Percentiles rank a stretch among this genome's conserved stretches.
Conservation (phyloP, 176 grass and related monocot species). For the Paspalum vaginatum region DNA sequence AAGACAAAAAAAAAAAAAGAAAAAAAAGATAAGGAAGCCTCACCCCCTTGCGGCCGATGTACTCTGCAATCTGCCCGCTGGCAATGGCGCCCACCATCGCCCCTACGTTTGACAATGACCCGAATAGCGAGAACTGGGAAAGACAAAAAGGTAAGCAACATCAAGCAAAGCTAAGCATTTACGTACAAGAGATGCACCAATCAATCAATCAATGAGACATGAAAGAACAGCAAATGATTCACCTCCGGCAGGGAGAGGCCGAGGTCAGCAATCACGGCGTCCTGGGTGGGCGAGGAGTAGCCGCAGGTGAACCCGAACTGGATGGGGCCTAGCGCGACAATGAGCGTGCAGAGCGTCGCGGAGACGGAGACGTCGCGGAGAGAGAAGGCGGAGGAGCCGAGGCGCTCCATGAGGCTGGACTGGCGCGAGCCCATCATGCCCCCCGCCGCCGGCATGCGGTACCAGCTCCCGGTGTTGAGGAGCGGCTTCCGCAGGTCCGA, state of each 20-base stretch:
- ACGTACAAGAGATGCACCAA: too few species aligned
- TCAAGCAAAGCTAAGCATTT: conserved; percentile 2
- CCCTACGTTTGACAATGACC: conserved; percentile 85
- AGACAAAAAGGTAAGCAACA: neutral
- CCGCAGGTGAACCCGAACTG: conserved; percentile 91
- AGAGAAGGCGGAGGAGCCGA: conserved; percentile 62
- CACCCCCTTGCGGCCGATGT: conserved; percentile 91
- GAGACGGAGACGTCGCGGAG: conserved; percentile 72
- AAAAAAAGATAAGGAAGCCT: neutral
- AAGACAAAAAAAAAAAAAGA: neutral
- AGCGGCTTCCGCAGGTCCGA: conserved; percentile 84
- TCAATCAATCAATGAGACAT: neutral
- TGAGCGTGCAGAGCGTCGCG: conserved; percentile 83
- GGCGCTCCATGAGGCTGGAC: conserved; percentile 80
- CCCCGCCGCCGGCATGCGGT: conserved; percentile 58
- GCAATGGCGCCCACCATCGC: conserved; percentile 91
- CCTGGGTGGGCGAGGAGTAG: conserved; percentile 82
- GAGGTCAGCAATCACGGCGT: conserved; percentile 75
- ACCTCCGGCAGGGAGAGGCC: conserved; percentile 85
- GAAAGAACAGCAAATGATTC: neutral
- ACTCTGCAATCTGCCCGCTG: conserved; percentile 91
- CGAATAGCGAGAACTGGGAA: conserved; percentile 74
- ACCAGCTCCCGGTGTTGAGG: conserved; percentile 99
- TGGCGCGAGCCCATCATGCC: conserved; percentile 79
- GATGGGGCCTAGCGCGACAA: conserved; percentile 84